These are phyloP conservation scores for Trichoderma breve DNA, from an alignment of 2,329 filamentous ascomycete species.

Conservation along the genomic window DNA sequence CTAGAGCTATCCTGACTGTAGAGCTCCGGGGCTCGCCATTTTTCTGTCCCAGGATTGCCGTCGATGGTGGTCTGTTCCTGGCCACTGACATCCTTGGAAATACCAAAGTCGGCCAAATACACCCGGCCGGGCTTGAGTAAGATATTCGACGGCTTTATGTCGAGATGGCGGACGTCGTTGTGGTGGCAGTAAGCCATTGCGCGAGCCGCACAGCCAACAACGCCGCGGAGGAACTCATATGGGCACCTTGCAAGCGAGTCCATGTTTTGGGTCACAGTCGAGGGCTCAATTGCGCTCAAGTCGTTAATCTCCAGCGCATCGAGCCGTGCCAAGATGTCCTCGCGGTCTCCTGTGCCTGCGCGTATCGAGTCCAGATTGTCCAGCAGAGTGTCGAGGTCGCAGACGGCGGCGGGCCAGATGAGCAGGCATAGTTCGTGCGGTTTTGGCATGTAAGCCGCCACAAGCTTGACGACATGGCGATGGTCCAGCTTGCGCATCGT, in stretches of 20 bases:
- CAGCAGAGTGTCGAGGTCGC: slow-evolving; percentile 43
- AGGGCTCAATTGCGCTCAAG: slow-evolving; percentile 36
- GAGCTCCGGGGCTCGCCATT: slow-evolving; percentile 48
- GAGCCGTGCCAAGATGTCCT: slow-evolving; percentile 41
- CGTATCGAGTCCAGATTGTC: slow-evolving; percentile 43
- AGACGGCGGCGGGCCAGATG: slow-evolving; percentile 48
- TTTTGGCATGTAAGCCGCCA: slow-evolving; percentile 46
- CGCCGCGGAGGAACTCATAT: slow-evolving; percentile 41
- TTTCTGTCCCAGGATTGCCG: slow-evolving; percentile 41
- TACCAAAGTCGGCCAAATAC: slow-evolving; percentile 50
- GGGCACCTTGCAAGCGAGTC: slow-evolving; percentile 34
- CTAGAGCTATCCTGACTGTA: slow-evolving; percentile 38
- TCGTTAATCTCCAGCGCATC: slow-evolving; percentile 39
- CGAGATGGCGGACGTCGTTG: slow-evolving; percentile 44
- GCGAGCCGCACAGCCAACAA: slow-evolving; percentile 46
- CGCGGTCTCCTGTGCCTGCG: slow-evolving; percentile 39
- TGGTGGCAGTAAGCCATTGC: slow-evolving; percentile 44
- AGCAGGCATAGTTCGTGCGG: slow-evolving; percentile 44
- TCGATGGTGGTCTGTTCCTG: slow-evolving; percentile 46
- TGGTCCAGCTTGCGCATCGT: slow-evolving; percentile 49
- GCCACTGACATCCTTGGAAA: slow-evolving; percentile 46
- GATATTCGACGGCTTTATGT: slow-evolving; percentile 50
- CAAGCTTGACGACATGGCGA: slow-evolving; percentile 47
- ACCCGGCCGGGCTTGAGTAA: slow-evolving; percentile 45
- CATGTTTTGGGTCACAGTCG: slow-evolving; percentile 23